These are phyloP conservation scores for Coniosporium tulheliwenetii DNA, from an alignment of 2,329 filamentous ascomycete species.

Conservation along the genomic window DNA sequence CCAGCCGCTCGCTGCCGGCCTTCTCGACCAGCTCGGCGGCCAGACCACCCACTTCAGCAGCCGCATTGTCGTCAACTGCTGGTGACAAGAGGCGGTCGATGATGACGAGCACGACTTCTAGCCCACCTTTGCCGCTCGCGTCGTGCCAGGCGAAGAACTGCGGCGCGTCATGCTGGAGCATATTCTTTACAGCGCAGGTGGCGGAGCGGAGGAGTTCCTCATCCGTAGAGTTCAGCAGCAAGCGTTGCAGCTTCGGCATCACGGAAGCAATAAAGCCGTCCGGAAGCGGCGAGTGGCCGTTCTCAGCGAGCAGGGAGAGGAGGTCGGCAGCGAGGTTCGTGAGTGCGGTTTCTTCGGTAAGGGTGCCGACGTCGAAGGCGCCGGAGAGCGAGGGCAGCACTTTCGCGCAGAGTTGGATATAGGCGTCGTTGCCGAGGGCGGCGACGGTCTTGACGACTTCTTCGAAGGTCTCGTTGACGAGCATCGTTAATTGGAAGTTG, in stretches of 20 bases:
- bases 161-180: slow-evolving; percentile 76
- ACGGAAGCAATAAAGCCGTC: slow-evolving; percentile 70
- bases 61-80: slow-evolving; percentile 77
- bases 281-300: slow-evolving; percentile 73
- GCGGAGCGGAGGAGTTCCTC: slow-evolving; percentile 78
- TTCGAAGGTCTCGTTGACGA: slow-evolving; percentile 84
- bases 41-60: slow-evolving; percentile 88
- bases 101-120: slow-evolving; percentile 80
- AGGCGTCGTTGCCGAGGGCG: slow-evolving; percentile 49
- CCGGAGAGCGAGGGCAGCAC: slow-evolving; percentile 77
- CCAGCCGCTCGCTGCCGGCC: slow-evolving; percentile 78
- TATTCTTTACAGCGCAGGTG: slow-evolving; percentile 74
- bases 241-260: slow-evolving; percentile 71
- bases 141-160: slow-evolving; percentile 84
- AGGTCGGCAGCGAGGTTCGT: slow-evolving; percentile 80
- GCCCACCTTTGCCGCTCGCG: slow-evolving; percentile 60
- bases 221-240: slow-evolving; percentile 73
- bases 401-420: slow-evolving; percentile 65
- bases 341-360: slow-evolving; percentile 73
- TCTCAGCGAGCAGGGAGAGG: slow-evolving; percentile 63
- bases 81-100: slow-evolving; percentile 81
- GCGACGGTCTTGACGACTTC: slow-evolving; percentile 60
- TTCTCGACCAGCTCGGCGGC: slow-evolving; percentile 93
- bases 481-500: slow-evolving; percentile 80
- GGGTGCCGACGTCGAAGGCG: slow-evolving; percentile 73